Percentiles rank a stretch among this genome's conserved stretches.
These are phyloP conservation scores for Amanita rubescens DNA, from an alignment of 768 basidiomycete genomes.

Conservation along the genomic window DNA sequence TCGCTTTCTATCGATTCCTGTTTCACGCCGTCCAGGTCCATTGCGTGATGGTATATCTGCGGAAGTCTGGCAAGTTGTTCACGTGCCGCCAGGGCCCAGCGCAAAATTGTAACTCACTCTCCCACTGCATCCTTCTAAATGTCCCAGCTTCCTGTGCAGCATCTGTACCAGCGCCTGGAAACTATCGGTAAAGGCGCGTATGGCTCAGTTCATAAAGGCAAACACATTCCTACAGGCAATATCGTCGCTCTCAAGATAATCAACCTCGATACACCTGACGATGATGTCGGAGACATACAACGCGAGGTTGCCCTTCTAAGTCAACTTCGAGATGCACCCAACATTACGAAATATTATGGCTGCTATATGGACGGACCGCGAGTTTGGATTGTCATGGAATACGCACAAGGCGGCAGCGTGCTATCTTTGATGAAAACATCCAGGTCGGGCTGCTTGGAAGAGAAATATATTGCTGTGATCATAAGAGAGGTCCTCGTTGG, in stretches of 20 bases:
- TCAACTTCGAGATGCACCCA: constrained; percentile 83
- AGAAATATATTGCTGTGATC: constrained; percentile 84
- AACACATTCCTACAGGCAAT: constrained; percentile 76
- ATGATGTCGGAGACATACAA: constrained; percentile 95
- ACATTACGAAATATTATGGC: constrained; percentile 94
- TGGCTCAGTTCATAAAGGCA: constrained; percentile 91
- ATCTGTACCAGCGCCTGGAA: constrained; percentile 80
- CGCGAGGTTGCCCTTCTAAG: constrained; percentile 90
- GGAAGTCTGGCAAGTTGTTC: too few species aligned
- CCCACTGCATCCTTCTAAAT: constrained; percentile 9
- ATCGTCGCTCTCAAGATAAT: constrained; percentile 98
- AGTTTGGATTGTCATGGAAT: constrained; percentile 99
- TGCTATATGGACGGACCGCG: constrained; percentile 92
- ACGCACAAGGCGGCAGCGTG: constrained; percentile 92
- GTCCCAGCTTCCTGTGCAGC: constrained; percentile 59
- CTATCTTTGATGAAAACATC: constrained; percentile 88
- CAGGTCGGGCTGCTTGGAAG: constrained; percentile 70
- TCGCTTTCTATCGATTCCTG: constrained; percentile 44
- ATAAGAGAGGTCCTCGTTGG: constrained; percentile 84
- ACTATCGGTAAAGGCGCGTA: constrained; percentile 95
- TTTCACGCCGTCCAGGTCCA: constrained; percentile 60
- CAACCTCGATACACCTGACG: constrained; percentile 93
- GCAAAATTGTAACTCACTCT: neutral
- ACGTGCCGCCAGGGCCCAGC: too few species aligned
- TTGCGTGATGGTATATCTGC: constrained; percentile 23